Percentiles rank a stretch among this genome's conserved stretches.
Conservation (phyloP, 2,329 filamentous ascomycete species). For the Podosphaera fusca region DNA sequence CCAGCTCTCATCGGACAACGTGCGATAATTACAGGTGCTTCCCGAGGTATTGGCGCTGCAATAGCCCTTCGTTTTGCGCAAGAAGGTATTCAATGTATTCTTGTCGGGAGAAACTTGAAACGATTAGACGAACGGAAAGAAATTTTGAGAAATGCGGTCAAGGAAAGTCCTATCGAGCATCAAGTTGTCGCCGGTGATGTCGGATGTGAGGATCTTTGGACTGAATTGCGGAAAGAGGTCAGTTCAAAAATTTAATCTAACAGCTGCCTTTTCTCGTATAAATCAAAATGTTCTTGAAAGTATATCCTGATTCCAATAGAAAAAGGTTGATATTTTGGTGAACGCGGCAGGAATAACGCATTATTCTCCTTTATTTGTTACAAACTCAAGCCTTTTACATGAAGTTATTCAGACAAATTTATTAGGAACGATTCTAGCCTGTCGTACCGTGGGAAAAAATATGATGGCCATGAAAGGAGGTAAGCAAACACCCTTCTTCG, state of each 20-base stretch:
- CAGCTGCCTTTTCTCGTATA: not conserved
- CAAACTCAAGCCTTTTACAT: conserved; percentile 26
- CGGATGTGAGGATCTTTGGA: conserved; percentile 11
- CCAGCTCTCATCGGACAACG: conserved; percentile 10
- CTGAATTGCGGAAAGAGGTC: conserved; percentile 8
- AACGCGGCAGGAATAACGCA: conserved; percentile 62
- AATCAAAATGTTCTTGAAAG: not conserved
- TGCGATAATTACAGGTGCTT: conserved; percentile 43
- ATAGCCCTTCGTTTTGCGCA: conserved; percentile 43
- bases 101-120: conserved; percentile 33
- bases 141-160: not conserved
- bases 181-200: conserved; percentile 13
- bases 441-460: conserved; percentile 25
- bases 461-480: conserved; percentile 22
- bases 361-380: conserved; percentile 35
- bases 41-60: conserved; percentile 44
- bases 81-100: conserved; percentile 34
- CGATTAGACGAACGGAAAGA: conserved; percentile 42
- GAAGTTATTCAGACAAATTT: conserved; percentile 48
- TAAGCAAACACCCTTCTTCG: conserved; percentile 3
- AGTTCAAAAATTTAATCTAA: conserved; percentile 1
- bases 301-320: conserved; percentile 3
- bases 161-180: conserved; percentile 3
- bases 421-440: conserved; percentile 37
- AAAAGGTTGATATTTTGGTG: conserved; percentile 35